A percentile compares a stretch with the other conserved stretches of the same genome.
These are phyloP conservation scores for Beauveria australis DNA, from an alignment of 2,329 filamentous ascomycete species.

Conservation along the genomic window DNA sequence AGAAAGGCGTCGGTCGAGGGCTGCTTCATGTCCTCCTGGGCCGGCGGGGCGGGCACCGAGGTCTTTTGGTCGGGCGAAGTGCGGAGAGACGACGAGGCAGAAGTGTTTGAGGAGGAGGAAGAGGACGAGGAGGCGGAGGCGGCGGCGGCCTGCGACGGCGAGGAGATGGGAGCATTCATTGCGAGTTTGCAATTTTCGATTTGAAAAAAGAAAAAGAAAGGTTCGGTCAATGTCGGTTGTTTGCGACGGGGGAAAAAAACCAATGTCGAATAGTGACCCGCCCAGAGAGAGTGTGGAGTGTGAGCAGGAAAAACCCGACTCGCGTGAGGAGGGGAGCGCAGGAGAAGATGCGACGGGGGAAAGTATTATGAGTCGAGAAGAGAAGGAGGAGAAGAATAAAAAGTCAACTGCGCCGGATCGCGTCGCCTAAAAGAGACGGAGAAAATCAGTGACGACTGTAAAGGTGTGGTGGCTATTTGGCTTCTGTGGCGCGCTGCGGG, in stretches of 20 bases:
- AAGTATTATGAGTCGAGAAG: background rate
- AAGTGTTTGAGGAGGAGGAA: conserved; percentile 23
- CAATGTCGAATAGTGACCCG: background rate
- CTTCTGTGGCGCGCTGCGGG: background rate
- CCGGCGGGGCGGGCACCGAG: conserved; percentile 21
- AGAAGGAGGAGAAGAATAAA: background rate
- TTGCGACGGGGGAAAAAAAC: background rate
- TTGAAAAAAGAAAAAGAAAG: background rate
- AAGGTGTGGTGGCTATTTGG: background rate
- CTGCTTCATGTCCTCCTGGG: conserved; percentile 20
- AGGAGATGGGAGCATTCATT: conserved; percentile 29
- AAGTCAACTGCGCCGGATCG: background rate
- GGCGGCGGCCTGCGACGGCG: conserved; percentile 17
- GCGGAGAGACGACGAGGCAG: conserved; percentile 21
- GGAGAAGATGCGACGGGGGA: background rate
- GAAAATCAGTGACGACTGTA: background rate
- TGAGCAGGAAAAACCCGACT: background rate
- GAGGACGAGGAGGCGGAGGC: conserved; percentile 19
- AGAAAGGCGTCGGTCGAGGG: conserved; percentile 54
- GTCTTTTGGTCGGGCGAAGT: conserved; percentile 16
- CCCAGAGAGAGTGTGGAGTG: background rate
- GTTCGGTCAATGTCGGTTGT: background rate
- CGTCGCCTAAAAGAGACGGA: background rate
- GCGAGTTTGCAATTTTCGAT: background rate
- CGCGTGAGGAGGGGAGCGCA: background rate